Conservation (phyloP, 2,329 filamentous ascomycete species). For the Cladophialophora bantiana region DNA sequence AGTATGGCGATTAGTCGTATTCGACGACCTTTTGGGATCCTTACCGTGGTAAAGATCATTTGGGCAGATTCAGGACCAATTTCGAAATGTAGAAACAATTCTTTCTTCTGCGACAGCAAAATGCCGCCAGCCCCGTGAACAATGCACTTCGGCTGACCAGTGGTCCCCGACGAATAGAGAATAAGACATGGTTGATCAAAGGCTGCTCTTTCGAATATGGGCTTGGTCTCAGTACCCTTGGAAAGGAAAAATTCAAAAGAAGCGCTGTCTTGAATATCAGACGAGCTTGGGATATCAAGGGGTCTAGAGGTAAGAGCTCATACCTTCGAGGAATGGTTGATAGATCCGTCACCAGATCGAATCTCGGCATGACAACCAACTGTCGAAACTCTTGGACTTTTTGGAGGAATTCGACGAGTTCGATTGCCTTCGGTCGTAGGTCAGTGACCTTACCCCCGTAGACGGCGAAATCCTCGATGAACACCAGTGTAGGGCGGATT, state of each 20-base stretch:
- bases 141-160: slow-evolving; percentile 83
- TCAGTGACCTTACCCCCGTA: slow-evolving; percentile 81
- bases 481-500: slow-evolving; percentile 77
- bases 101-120: slow-evolving; percentile 59
- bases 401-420: slow-evolving; percentile 53
- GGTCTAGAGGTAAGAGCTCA: no score
- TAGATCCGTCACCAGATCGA: slow-evolving; percentile 43
- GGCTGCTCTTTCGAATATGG: slow-evolving; percentile 50
- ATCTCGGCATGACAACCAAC: slow-evolving; percentile 71
- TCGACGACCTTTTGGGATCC: no score
- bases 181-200: slow-evolving; percentile 80
- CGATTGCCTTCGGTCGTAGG: slow-evolving; percentile 73
- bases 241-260: no score
- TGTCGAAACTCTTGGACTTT: slow-evolving; percentile 65
- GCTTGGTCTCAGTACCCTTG: no score
- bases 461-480: slow-evolving; percentile 79
- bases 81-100: slow-evolving; percentile 62
- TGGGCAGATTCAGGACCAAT: slow-evolving; percentile 52
- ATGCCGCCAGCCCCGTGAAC: slow-evolving; percentile 69
- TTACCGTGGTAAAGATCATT: slow-evolving; percentile 41
- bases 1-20: no score
- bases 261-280: slow-evolving; percentile 43
- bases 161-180: slow-evolving; percentile 81
- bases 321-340: no score
- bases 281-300: slow-evolving; percentile 2